A percentile compares a stretch with the other conserved stretches of the same genome.
Conservation (phyloP, 202 grass and related monocot genomes). For the Hordeum pubiflorum region DNA sequence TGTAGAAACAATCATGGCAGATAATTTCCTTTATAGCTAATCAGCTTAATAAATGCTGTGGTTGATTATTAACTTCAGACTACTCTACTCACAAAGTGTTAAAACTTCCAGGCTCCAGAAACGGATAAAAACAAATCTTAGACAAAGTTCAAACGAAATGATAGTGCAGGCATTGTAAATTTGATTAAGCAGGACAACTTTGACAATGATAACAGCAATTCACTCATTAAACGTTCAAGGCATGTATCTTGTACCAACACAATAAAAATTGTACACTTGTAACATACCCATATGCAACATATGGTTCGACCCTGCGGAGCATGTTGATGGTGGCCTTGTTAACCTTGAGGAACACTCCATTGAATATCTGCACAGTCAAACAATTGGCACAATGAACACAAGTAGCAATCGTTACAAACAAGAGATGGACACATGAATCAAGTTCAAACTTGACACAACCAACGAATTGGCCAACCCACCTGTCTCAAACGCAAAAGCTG, state of each 20-base stretch:
- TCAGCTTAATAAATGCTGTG: not conserved
- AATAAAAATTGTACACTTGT: not conserved
- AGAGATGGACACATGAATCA: not conserved
- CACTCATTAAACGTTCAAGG: not conserved
- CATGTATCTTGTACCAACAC: not conserved
- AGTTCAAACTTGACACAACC: not conserved
- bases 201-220: not conserved
- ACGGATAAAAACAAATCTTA: not conserved
- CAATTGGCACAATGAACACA: not conserved
- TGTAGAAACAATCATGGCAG: not conserved
- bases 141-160: not conserved
- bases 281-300: slow-evolving; percentile 88
- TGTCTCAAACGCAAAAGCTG: slow-evolving; percentile 78
- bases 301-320: slow-evolving; percentile 86
- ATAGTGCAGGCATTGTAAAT: not conserved
- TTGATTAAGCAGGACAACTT: not conserved
- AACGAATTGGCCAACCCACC: not conserved
- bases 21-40: not conserved
- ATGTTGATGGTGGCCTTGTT: slow-evolving; percentile 93
- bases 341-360: slow-evolving; percentile 83
- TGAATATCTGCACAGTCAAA: slow-evolving; percentile 31
- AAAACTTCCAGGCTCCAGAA: not conserved
- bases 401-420: not conserved
- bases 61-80: not conserved
- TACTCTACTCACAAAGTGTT: not conserved